These are phyloP conservation scores for Penicillium frequentans DNA, from an alignment of 2,329 filamentous ascomycete species.

Conservation along the genomic window DNA sequence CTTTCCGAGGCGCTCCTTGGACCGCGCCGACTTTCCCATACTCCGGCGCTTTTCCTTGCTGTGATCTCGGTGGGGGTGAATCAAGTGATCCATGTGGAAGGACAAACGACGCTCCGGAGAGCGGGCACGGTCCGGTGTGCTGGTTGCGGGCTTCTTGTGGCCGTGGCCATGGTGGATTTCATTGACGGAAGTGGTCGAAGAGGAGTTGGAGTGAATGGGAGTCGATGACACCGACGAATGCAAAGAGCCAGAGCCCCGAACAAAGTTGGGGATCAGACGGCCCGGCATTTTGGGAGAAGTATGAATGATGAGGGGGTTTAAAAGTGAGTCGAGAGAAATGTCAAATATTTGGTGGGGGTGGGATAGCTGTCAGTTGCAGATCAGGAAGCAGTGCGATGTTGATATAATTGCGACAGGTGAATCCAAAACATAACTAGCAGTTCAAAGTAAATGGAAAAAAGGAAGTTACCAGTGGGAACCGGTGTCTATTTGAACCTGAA, in stretches of 20 bases:
- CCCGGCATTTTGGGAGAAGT: slow-evolving; percentile 36
- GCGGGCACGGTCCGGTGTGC: slow-evolving; percentile 30
- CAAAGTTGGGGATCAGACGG: slow-evolving; percentile 41
- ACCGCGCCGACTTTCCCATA: slow-evolving; percentile 34
- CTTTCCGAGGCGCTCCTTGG: slow-evolving; percentile 36
- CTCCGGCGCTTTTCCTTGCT: slow-evolving; percentile 44
- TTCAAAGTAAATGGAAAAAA: slow-evolving; percentile 7
- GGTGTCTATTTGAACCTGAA: slow-evolving; percentile 22
- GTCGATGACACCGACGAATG: slow-evolving; percentile 29
- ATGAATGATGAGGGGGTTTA: not conserved
- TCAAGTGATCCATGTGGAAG: slow-evolving; percentile 45
- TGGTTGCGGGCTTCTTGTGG: slow-evolving; percentile 28
- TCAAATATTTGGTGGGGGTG: not conserved
- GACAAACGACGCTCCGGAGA: slow-evolving; percentile 43
- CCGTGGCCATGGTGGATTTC: slow-evolving; percentile 27
- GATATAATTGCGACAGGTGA: slow-evolving; percentile 19
- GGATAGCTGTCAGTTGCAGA: not conserved
- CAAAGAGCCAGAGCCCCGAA: slow-evolving; percentile 35
- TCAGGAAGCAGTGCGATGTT: slow-evolving; percentile 28
- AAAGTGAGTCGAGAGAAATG: not conserved
- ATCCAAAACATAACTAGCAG: slow-evolving; percentile 17
- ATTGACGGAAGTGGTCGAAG: slow-evolving; percentile 40
- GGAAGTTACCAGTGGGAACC: slow-evolving; percentile 17
- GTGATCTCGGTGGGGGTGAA: slow-evolving; percentile 43
- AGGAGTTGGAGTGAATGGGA: slow-evolving; percentile 33